Base-by-base conservation (phyloP, 1,139 yeast genomes). In the Sugiyamaella grinbergsii region DNA sequence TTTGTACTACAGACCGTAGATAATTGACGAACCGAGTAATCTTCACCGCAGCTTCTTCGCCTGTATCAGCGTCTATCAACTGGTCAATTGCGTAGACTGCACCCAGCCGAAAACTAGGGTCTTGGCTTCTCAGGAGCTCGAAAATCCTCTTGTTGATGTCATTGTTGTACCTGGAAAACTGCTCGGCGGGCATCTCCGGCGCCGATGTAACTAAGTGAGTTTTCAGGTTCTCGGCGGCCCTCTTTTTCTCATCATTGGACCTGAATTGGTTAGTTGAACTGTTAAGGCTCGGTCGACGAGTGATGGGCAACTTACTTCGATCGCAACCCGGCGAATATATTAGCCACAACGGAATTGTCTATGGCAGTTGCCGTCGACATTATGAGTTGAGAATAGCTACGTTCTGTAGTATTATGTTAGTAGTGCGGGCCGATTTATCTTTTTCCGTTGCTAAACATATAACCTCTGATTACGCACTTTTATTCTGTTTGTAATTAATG, bases 71-170 rank as follows among this genome's bases (percentile, higher is more conserved):
- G 57, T 84, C 90, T 50, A 93, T 87, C 57, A 93, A 76, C 11
- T 94, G 82, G 68, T 89, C 94, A 54, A 93, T 84, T 6, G 97
- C 98, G 13, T 89, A 80, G 34, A 91, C 85, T 32, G 97, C 98
- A 8, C 98, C 98, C 36, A 91, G 76, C 56, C 87, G 83, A 57
- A 85, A 90, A 28, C 77, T 71, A 1, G 83, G 72, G 59, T 85
- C 93, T 10, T 82, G 79, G 8, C 93, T 82, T 59, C 89, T 90
- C 46, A 90, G 79, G 49, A 90, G 75, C 64, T 88, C 96, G 67
- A 89, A 91, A 26, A 93, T 88, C 55, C 86, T 81, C 64, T 89
- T 87, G 71, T 91, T 90, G 57, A 93, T 84, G 55, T 85, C 94
- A 65, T 86, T 89, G 67, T 86, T 88, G 67, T 86, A 86, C 40